Evolutionary conservation across 164 flowering plant species (phyloP).

Genomic region (Santalum album): DNA sequence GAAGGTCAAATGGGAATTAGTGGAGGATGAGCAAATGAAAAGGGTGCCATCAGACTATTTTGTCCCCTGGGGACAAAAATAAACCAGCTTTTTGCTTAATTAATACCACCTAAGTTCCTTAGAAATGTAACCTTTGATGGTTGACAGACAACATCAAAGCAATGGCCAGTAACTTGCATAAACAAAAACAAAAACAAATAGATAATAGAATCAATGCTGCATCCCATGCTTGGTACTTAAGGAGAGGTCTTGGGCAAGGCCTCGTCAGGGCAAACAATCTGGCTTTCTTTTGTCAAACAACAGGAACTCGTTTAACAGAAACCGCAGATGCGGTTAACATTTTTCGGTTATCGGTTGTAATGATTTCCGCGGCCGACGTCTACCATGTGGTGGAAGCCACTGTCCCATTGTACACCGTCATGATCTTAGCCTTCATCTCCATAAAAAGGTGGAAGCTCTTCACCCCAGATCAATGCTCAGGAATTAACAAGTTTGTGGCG

Average conservation of each 20-base stretch:
- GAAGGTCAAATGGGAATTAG: too few relatives aligned
- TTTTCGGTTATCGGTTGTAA: constrained; percentile 11
- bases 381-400: constrained; percentile 56
- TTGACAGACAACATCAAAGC: background rate
- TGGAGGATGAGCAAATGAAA: too few relatives aligned
- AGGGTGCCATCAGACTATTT: constrained; percentile 21
- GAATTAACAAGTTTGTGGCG: constrained; percentile 80
- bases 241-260: background rate
- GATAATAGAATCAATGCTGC: background rate
- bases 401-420: constrained; percentile 59
- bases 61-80: constrained; percentile 19
- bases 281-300: background rate
- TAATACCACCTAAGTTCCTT: constrained; percentile 2
- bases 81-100: constrained; percentile 11
- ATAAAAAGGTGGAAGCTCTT: constrained; percentile 70
- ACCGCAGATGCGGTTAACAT: too few relatives aligned
- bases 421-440: constrained; percentile 60
- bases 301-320: background rate
- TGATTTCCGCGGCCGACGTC: constrained; percentile 47
- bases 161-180: background rate
- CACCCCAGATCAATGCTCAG: constrained; percentile 74
- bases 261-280: background rate
- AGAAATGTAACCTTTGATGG: background rate
- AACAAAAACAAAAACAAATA: background rate
- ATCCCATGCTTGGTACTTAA: constrained; percentile 2